Evolutionary conservation across 805 yeast genomes (phyloP).

Genomic region (Alloascoidea africana): DNA sequence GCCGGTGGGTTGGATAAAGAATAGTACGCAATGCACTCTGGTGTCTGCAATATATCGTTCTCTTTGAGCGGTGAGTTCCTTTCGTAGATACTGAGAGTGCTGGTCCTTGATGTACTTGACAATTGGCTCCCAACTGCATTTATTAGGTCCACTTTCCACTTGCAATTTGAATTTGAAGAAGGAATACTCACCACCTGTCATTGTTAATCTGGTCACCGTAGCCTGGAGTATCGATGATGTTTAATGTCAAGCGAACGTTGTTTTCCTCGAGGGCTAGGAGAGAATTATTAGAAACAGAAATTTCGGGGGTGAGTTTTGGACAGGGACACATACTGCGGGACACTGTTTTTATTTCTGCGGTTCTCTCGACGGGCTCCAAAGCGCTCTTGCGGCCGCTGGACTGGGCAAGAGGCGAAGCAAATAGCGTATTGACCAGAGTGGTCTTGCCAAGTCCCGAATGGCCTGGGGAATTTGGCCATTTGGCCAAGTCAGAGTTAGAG

Average conservation of each 20-base stretch:
- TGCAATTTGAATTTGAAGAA: too few species aligned
- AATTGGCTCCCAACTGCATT: conserved; percentile 88
- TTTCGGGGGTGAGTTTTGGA: too few species aligned
- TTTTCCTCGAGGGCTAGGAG: conserved; percentile 68
- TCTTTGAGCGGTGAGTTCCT: conserved; percentile 89
- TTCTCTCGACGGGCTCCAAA: conserved; percentile 64
- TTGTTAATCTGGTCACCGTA: conserved; percentile 95
- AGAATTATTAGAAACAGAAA: conserved; percentile 31
- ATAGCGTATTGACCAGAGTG: conserved; percentile 80
- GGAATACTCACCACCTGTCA: conserved; percentile 47
- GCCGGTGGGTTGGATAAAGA: conserved; percentile 82
- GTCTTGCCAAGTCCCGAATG: conserved; percentile 91
- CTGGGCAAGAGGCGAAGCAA: conserved; percentile 64
- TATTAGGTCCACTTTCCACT: too few species aligned
- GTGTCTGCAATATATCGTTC: conserved; percentile 72
- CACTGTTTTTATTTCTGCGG: conserved; percentile 57
- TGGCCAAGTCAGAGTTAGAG: neutral
- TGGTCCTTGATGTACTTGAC: conserved; percentile 91
- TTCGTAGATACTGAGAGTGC: conserved; percentile 79
- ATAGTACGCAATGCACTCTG: conserved; percentile 85
- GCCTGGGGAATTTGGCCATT: conserved; percentile 11
- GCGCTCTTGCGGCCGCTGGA: conserved; percentile 58
- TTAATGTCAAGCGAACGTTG: conserved; percentile 72
- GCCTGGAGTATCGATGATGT: conserved; percentile 94
- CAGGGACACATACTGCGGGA: conserved; percentile 10